Base-by-base conservation (phyloP, 2,329 filamentous ascomycete genomes). In the Fusarium devonianum region DNA sequence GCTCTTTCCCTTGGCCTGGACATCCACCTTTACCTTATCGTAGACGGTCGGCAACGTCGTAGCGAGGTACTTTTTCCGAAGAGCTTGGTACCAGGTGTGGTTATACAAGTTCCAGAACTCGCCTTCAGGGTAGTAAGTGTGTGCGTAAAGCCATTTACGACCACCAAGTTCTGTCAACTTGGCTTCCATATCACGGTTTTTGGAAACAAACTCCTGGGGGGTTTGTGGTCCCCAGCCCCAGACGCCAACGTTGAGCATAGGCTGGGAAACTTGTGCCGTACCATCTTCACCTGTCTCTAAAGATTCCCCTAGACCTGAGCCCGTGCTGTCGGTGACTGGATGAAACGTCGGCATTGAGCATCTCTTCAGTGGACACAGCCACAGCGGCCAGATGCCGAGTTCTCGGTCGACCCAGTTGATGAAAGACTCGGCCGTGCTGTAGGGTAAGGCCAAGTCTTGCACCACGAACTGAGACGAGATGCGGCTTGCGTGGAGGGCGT, bases 121-220 rank as follows among this genome's bases (percentile, higher is more conserved):
- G 0, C 78, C 72, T 56, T 88, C 81, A 1, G 79, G 79, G 66
- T 92, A 92, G 70, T 90, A 92, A 0, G 87, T 85, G 61, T 91
- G 87, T 1, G 89, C 89, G 67, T 93, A 93, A 3, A 93, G 73
- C 86, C 89, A 92, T 71, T 93, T 93, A 73, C 87, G 83, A 0
- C 89, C 90, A 10, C 84, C 83, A 0, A 92, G 75, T 32, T 82
- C 77, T 11, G 72, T 72, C 2, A 91, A 76, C 56, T 86, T 85
- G 2, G 71, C 67, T 69, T 93, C 89, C 3, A 93, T 75, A 25
- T 73, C 76, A 3, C 85, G 79, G 66, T 93, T 93, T 46, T 82
- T 81, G 4, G 69, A 67, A 0, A 89, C 73, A 62, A 90, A 90
- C 8, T 76, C 74, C 1, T 67, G 63, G 13, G 67, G 67, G 13